Conservation (phyloP, 768 basidiomycete genomes). For the Lanmaoa pseudosensibilis region DNA sequence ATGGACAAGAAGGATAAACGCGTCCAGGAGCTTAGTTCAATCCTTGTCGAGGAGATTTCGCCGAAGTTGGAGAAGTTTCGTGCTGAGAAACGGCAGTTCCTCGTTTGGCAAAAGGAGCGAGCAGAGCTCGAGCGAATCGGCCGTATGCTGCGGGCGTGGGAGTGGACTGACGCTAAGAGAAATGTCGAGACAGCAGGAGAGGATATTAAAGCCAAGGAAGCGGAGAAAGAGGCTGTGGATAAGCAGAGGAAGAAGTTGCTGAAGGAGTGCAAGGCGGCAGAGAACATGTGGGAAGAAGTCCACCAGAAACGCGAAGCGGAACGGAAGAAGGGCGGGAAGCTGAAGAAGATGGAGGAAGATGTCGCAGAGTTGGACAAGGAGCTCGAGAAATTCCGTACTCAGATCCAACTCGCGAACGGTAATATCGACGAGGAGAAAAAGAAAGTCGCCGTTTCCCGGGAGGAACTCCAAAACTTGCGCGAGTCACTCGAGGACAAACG, state of each 20-base stretch:
- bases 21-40: conserved; percentile 80
- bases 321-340: conserved; percentile 88
- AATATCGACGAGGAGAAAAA: conserved; percentile 79
- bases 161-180: conserved; percentile 70
- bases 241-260: conserved; percentile 49
- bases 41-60: conserved; percentile 86
- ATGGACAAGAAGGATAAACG: conserved; percentile 98
- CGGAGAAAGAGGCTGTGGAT: conserved; percentile 47
- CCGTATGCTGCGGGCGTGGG: conserved; percentile 80
- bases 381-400: conserved; percentile 78
- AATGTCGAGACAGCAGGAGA: conserved; percentile 54
- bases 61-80: conserved; percentile 93
- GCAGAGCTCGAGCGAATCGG: conserved; percentile 85
- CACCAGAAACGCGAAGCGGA: conserved; percentile 80
- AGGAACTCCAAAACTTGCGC: conserved; percentile 62
- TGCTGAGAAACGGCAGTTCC: conserved; percentile 81
- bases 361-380: conserved; percentile 77
- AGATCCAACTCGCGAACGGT: conserved; percentile 76
- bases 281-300: conserved; percentile 65
- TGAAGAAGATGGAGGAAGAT: conserved; percentile 81
- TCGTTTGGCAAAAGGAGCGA: conserved; percentile 87
- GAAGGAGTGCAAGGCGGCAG: conserved; percentile 60
- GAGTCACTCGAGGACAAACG: conserved; percentile 58
- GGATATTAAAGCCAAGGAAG: conserved; percentile 52
- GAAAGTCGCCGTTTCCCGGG: conserved; percentile 50